Evolutionary conservation across 2,329 filamentous ascomycete species (phyloP).

Genomic region (Alternaria solani): DNA sequence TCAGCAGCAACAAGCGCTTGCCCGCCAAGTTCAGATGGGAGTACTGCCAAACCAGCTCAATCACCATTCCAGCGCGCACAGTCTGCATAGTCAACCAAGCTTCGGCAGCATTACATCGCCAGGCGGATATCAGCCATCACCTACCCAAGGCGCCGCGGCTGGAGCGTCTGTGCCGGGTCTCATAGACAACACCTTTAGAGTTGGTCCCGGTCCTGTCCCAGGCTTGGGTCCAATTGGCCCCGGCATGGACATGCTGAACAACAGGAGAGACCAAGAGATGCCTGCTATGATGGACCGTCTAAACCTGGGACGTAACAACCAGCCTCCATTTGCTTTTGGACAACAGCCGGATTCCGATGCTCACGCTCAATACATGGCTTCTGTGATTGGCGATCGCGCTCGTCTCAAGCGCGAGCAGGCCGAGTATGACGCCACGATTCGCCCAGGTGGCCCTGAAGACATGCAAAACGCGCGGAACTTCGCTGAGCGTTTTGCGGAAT

Average conservation of each 20-base stretch:
- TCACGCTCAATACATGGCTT: constrained; percentile 65
- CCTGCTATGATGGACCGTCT: constrained; percentile 71
- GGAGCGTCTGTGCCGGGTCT: constrained; percentile 65
- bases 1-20: constrained; percentile 80
- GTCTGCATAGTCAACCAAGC: constrained; percentile 94
- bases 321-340: constrained; percentile 60
- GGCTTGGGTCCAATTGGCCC: constrained; percentile 57
- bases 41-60: constrained; percentile 73
- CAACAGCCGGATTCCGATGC: constrained; percentile 57
- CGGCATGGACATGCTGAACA: constrained; percentile 54
- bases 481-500: constrained; percentile 80
- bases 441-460: constrained; percentile 38
- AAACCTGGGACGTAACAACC: constrained; percentile 62
- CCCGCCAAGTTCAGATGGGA: constrained; percentile 71
- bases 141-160: constrained; percentile 62
- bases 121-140: constrained; percentile 70
- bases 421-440: constrained; percentile 58
- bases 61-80: constrained; percentile 94
- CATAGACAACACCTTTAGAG: constrained; percentile 68
- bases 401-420: constrained; percentile 69
- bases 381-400: constrained; percentile 68
- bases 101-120: constrained; percentile 95
- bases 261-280: constrained; percentile 74
- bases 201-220: constrained; percentile 43
- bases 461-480: constrained; percentile 52